Evolutionary conservation across 192 early-diverging fungal species (phyloP).

Genomic region (Coemansia sp.): DNA sequence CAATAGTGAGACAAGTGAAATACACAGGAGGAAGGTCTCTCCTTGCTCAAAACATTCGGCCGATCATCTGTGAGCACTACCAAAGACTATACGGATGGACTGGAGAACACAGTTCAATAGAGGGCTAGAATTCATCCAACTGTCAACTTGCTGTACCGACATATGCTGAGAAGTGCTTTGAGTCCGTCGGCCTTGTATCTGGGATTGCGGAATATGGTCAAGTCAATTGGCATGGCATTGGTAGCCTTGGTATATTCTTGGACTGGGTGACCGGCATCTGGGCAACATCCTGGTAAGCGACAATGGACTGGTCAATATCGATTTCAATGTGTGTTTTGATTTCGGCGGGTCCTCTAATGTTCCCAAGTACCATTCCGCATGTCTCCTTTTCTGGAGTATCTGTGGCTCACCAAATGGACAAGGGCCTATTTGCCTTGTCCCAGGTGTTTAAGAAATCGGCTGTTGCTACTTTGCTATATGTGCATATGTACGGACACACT

Average conservation of each 20-base stretch:
- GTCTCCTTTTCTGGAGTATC: conserved; percentile 55
- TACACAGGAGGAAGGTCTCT: no score
- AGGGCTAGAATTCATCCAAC: no score
- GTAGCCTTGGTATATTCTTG: conserved; percentile 67
- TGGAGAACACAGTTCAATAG: no score
- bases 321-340: conserved; percentile 79
- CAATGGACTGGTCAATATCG: conserved; percentile 68
- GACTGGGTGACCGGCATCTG: conserved; percentile 74
- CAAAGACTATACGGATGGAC: no score
- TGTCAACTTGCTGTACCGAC: conserved; percentile 18
- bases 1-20: no score
- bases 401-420: conserved; percentile 16
- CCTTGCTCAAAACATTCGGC: no score
- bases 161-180: conserved; percentile 11
- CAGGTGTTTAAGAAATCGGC: conserved; percentile 22
- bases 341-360: conserved; percentile 64
- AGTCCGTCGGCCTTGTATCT: conserved; percentile 23
- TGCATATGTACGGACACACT: conserved; percentile 30
- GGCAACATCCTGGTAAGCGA: conserved; percentile 70
- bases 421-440: conserved; percentile 24
- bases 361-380: conserved; percentile 72
- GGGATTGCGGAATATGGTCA: conserved; percentile 13
- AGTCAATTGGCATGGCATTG: conserved; percentile 57
- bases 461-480: conserved; percentile 15
- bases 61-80: no score